phyloP scores from a whole-genome alignment of 768 basidiomycete species.

The Suillus paluster region DNA sequence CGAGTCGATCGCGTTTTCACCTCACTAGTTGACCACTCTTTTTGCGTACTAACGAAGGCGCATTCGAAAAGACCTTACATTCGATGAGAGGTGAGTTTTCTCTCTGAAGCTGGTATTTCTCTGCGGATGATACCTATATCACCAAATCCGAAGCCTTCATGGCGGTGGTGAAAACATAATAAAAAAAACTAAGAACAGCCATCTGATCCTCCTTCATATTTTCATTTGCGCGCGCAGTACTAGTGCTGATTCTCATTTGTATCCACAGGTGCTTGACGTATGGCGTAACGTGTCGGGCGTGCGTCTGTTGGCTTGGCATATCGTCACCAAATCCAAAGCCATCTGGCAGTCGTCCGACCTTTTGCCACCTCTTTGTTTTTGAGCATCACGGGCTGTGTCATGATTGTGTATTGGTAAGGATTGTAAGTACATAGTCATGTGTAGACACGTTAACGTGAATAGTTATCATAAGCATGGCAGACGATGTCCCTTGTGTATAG shows the following conservation, averaged over 20 bases:
- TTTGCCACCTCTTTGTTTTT: background rate
- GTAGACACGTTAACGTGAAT: background rate
- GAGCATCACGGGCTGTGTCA: too few species aligned
- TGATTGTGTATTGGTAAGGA: background rate
- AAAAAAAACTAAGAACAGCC: conserved; percentile 39
- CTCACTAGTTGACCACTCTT: background rate
- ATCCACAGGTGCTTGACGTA: background rate
- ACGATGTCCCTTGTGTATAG: background rate
- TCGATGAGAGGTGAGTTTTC: background rate
- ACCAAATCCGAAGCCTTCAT: conserved; percentile 31
- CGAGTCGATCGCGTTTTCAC: background rate
- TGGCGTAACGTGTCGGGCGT: background rate
- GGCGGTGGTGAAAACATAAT: conserved; percentile 35
- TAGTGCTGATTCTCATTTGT: background rate
- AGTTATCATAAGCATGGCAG: background rate
- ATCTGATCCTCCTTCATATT: conserved; percentile 27
- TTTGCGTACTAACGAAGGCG: background rate
- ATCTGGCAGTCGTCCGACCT: background rate
- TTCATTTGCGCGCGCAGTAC: background rate
- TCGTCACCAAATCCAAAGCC: background rate
- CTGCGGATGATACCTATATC: conserved; percentile 4
- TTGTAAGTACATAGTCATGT: background rate
- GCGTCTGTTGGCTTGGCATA: background rate
- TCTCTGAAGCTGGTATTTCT: background rate
- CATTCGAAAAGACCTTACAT: background rate